phyloP scores from a whole-genome alignment of 2,329 filamentous ascomycete species.

The Lachnellula willkommii region DNA sequence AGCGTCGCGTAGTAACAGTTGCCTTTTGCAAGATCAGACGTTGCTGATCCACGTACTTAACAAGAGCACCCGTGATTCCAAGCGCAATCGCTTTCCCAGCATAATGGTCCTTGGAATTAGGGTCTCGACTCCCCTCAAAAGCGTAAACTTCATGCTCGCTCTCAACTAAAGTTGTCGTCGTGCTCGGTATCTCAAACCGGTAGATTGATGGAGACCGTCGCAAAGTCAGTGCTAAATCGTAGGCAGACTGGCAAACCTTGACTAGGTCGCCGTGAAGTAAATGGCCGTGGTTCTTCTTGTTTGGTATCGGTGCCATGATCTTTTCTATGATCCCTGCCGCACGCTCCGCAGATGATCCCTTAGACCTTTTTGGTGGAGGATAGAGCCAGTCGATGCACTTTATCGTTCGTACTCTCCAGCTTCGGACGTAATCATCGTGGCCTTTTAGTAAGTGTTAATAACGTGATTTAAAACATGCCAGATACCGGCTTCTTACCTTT shows the following conservation, averaged over 20 bases:
- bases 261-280: neutral
- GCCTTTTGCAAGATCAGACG: no score
- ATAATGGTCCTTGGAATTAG: no score
- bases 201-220: neutral
- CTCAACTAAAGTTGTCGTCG: neutral
- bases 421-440: neutral
- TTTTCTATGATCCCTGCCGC: neutral
- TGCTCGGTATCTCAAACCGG: neutral
- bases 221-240: neutral
- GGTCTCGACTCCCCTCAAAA: no score
- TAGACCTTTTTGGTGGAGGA: neutral
- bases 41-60: no score
- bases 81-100: no score
- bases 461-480: neutral
- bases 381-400: neutral
- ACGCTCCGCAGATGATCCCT: neutral
- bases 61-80: no score
- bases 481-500: neutral
- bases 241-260: neutral
- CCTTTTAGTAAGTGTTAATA: neutral
- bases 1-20: no score
- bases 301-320: neutral
- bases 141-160: neutral
- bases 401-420: neutral
- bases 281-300: neutral